Base-by-base conservation (phyloP, 2,329 filamentous ascomycete genomes). In the Claviceps africana region DNA sequence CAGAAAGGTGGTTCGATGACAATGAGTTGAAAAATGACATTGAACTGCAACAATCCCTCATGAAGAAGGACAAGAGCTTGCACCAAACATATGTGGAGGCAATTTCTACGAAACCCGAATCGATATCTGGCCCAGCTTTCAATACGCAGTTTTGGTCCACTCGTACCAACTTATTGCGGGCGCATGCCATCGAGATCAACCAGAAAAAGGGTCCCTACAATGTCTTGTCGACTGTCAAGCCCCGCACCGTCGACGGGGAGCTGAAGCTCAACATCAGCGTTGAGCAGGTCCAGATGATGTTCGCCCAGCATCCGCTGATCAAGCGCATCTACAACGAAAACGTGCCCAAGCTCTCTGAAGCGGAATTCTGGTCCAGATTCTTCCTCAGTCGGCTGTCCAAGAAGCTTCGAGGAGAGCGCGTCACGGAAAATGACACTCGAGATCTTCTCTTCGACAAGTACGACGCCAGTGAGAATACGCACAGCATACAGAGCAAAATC, bases 71-170 rank as follows among this genome's bases (percentile, higher is more conserved):
- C 62, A 73, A 79, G 19, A 75, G 75, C 11, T 74, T 98, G 42
- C 81, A 86, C 59, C 82, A 86, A 64, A 93, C 90, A 44, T 96
- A 96, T 65, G 83, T 88, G 70, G 88, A 95, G 62, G 86, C 88
- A 0, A 73, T 89, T 48, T 76, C 79, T 50, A 86, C 86, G 9
- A 95, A 95, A 62, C 89, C 91, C 0, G 85, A 91, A 8, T 83
- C 85, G 2, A 84, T 97, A 55, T 84, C 85, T 0, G 81, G 85
- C 30, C 79, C 79, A 1, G 84, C 89, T 45, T 95, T 97, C 66
- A 89, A 91, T 59, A 75, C 82, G 1, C 91, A 96, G 65, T 98
- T 98, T 70, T 98, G 93, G 93, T 88, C 88, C 1, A 88, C 88
- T 2, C 79, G 94, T 46, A 79, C 90, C 47, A 88, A 88, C 64